Conservation (phyloP, 345 rosid species). For the Syzygium aqueum region DNA sequence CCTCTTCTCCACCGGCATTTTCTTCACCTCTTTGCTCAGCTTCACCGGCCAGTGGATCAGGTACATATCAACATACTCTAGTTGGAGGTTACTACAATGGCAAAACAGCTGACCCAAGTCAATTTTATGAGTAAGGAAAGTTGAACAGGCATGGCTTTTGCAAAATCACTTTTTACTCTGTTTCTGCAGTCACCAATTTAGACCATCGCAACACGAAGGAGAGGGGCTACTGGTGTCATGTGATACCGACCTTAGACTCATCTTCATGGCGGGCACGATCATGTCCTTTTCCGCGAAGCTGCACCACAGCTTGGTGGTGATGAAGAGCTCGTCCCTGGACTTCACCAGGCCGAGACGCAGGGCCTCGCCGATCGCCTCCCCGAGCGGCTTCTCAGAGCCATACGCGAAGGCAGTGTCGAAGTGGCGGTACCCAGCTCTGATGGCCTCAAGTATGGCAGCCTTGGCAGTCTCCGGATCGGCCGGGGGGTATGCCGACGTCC, state of each 20-base stretch:
- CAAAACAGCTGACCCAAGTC: neutral
- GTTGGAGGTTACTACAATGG: conserved; percentile 12
- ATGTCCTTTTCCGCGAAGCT: conserved; percentile 6
- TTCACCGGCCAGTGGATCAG: conserved; percentile 23
- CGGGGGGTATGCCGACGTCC: neutral
- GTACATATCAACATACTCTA: conserved; percentile 25
- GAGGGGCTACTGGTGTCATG: neutral
- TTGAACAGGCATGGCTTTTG: neutral
- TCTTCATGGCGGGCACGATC: conserved; percentile 12
- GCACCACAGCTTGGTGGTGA: conserved; percentile 18
- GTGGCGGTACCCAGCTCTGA: conserved; percentile 17
- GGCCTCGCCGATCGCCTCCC: conserved; percentile 16
- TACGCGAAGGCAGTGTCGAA: conserved; percentile 15
- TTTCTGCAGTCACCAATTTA: neutral
- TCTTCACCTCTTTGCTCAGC: conserved; percentile 5
- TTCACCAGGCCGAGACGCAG: conserved; percentile 15
- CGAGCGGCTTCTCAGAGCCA: conserved; percentile 9
- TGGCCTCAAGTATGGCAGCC: conserved; percentile 16
- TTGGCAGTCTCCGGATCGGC: conserved; percentile 4
- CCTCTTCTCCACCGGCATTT: neutral
- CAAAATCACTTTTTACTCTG: neutral
- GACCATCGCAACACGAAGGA: neutral
- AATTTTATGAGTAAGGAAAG: neutral
- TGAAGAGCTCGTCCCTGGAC: conserved; percentile 21
- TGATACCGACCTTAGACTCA: conserved; percentile 10